These are phyloP conservation scores for Cryptosporidium muris DNA, from an alignment of 169 alveolate genomes.

Conservation along the genomic window DNA sequence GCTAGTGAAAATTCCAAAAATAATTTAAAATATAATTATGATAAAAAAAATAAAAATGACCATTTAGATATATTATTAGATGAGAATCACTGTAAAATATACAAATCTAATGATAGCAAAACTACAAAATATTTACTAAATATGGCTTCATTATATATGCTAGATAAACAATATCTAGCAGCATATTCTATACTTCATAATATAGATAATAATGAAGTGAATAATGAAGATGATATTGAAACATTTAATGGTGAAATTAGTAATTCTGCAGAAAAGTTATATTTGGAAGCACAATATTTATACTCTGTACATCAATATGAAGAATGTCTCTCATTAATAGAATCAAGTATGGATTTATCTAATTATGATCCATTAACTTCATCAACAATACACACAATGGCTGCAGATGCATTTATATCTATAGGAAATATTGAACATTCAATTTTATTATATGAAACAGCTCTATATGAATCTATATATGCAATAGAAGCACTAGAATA, in stretches of 20 bases:
- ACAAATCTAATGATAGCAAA: constrained; percentile 4
- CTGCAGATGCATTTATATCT: constrained; percentile 59
- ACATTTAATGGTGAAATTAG: constrained; percentile 4
- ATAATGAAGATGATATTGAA: neutral
- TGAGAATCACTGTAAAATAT: neutral
- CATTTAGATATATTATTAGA: neutral
- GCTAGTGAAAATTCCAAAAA: constrained; percentile 3
- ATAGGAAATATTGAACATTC: constrained; percentile 57
- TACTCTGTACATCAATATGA: constrained; percentile 52
- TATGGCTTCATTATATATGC: constrained; percentile 46
- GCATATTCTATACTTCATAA: constrained; percentile 27
- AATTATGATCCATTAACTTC: constrained; percentile 36
- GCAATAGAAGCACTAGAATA: constrained; percentile 54
- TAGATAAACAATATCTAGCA: constrained; percentile 29
- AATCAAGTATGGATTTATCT: constrained; percentile 62
- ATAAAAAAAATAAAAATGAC: neutral
- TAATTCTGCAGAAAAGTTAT: constrained; percentile 15
- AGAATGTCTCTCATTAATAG: constrained; percentile 60
- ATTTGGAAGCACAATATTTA: constrained; percentile 47
- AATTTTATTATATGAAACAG: constrained; percentile 44
- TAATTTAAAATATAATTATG: neutral
- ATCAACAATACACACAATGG: constrained; percentile 59
- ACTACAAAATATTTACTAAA: constrained; percentile 28
- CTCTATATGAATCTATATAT: constrained; percentile 42
- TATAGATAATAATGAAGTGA: constrained; percentile 8